Conservation (phyloP, 1,284 basidiomycete species). For the Ceraceosorus guamensis region DNA sequence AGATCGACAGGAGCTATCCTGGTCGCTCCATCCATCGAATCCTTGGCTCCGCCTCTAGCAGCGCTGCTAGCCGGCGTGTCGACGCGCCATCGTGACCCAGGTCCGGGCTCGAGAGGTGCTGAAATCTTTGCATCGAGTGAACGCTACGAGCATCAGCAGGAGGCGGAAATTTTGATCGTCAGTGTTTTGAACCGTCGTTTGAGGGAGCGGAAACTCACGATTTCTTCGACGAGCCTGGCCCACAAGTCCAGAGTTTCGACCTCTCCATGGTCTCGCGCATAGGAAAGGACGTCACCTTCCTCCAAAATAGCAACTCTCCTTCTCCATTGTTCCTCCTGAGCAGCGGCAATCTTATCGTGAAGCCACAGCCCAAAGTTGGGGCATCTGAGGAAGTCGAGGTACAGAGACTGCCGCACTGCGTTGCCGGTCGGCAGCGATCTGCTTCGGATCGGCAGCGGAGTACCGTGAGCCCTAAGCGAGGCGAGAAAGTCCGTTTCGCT, state of each 20-base stretch:
- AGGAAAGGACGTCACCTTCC: constrained; percentile 33
- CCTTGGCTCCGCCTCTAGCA: not conserved
- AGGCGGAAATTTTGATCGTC: too few species aligned
- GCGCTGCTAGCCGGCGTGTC: constrained; percentile 6
- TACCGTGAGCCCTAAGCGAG: constrained; percentile 70
- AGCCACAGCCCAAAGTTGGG: constrained; percentile 45
- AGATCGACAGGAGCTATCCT: not conserved
- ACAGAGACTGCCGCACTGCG: constrained; percentile 29
- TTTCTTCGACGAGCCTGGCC: constrained; percentile 30
- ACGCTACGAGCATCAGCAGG: constrained; percentile 2
- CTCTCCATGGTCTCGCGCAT: constrained; percentile 24
- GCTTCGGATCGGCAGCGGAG: constrained; percentile 36
- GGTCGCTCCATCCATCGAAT: not conserved
- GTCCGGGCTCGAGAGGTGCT: constrained; percentile 20
- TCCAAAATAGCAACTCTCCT: constrained; percentile 29
- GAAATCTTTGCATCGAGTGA: constrained; percentile 26
- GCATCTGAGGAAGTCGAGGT: constrained; percentile 37
- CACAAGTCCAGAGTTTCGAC: constrained; percentile 41
- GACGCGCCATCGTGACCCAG: constrained; percentile 30
- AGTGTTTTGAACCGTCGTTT: not conserved
- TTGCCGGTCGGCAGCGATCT: constrained; percentile 41
- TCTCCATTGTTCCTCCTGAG: constrained; percentile 37
- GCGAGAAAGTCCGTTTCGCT: constrained; percentile 69
- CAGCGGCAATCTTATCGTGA: constrained; percentile 26
- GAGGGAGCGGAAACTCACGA: constrained; percentile 10